Percentiles rank a stretch among this genome's conserved stretches.
phyloP scores from a whole-genome alignment of 179 eudicot species.

The Silene vulgaris region DNA sequence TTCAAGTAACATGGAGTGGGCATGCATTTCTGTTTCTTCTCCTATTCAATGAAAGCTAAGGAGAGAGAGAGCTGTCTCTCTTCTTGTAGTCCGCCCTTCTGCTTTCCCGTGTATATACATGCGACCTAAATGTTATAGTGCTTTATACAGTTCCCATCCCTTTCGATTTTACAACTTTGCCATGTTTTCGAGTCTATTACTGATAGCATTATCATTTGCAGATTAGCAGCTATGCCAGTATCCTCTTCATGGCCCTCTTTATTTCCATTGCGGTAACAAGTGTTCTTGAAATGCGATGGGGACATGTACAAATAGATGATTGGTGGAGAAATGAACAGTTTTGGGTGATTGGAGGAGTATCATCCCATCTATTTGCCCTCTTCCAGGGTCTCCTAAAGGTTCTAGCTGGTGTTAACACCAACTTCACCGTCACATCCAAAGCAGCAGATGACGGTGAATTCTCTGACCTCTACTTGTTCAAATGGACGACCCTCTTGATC shows the following conservation, averaged over 20 bases:
- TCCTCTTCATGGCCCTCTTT: conserved; percentile 75
- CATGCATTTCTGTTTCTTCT: too few species aligned
- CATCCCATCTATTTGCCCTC: conserved; percentile 83
- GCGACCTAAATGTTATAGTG: too few species aligned
- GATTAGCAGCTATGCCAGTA: conserved; percentile 91
- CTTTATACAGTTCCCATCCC: not conserved
- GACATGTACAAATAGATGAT: conserved; percentile 79
- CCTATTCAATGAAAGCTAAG: too few species aligned
- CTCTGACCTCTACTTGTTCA: conserved; percentile 80
- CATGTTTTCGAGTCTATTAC: not conserved
- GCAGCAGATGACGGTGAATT: conserved; percentile 90
- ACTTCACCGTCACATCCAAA: conserved; percentile 89
- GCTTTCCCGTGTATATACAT: not conserved
- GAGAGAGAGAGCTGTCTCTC: too few species aligned
- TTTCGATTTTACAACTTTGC: not conserved
- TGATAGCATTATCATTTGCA: conserved; percentile 30
- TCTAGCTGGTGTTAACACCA: conserved; percentile 86
- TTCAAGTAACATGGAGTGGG: too few species aligned
- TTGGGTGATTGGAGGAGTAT: conserved; percentile 95
- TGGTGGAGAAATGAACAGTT: conserved; percentile 99
- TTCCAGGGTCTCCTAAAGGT: conserved; percentile 92
- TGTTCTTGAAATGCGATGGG: conserved; percentile 86
- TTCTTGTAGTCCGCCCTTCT: too few species aligned
- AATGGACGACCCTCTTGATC: conserved; percentile 79
- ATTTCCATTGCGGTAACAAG: conserved; percentile 75